Evolutionary conservation across 2,329 filamentous ascomycete species (phyloP), one percentile per base, ranked within the genome.

Genomic region (Dothiorella sarmentorum): DNA sequence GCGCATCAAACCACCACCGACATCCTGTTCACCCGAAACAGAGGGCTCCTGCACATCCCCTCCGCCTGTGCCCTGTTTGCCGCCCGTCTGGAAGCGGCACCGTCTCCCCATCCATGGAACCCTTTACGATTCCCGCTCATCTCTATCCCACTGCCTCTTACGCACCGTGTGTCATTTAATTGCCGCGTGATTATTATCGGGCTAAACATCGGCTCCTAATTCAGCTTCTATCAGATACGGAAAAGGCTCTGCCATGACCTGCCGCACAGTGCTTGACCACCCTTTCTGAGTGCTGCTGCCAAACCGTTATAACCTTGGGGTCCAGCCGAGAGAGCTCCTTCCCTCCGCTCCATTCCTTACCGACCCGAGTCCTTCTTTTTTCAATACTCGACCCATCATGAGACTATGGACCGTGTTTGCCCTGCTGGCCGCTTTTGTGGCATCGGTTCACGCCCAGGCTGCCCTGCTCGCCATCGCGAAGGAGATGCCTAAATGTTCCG

Each of bases 321-420:
- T 6, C 27, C 52, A 38, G 40, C 31, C 18, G 29, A 44, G 38
- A 43, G 27, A 18, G 38, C 38, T n/a, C 15, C 17, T 7, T 31
- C 52, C 52, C 27, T 37, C 45, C 56, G 35, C 38, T 51, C n/a
- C 37, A 37, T 52, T 47, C 45, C 56, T 52, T 51, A 24, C 33
- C 31, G 15, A 31, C 38, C 56, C 43, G 22, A 9, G 26, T n/a
- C 45, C 29, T 5, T 59, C 56, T 35, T 27, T 52, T 43, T 26
- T 11, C 3, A 20, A 17, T 17, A 49, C 26, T 31, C 35, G 27
- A 31, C 35, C 37, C 27, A 59, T 37, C 56, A 59, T 59, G 56
- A 51, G 44, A 47, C 17, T 59, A 20, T 42, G 56, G 45, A 59
- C 56, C 45, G 45, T 51, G 35, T 35, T 59, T 44, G 56, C 56